A percentile compares a stretch with the other conserved stretches of the same genome.
Evolutionary conservation across 805 yeast genomes (phyloP).

Genomic region (Candida lessepsii): DNA sequence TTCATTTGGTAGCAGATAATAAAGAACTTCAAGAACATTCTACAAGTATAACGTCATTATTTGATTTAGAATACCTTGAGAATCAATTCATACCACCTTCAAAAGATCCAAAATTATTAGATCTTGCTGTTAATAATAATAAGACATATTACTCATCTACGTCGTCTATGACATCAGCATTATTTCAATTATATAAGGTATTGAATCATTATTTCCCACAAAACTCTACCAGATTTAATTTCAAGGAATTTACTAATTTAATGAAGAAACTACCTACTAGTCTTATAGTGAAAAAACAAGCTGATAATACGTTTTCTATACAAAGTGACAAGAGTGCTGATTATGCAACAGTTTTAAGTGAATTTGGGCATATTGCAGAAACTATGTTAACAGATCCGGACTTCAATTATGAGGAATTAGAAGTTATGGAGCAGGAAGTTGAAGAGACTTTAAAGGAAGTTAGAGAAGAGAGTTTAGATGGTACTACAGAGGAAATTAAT

Average conservation of each 20-base stretch:
- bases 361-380: constrained; percentile 80
- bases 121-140: constrained; percentile 40
- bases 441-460: neutral
- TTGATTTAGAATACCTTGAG: constrained; percentile 58
- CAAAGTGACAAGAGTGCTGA: constrained; percentile 70
- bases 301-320: constrained; percentile 51
- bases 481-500: no score
- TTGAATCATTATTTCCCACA: constrained; percentile 44
- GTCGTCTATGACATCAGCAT: constrained; percentile 76
- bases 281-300: constrained; percentile 47
- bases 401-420: neutral
- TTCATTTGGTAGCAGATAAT: constrained; percentile 44
- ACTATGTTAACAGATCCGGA: constrained; percentile 53
- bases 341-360: constrained; percentile 63
- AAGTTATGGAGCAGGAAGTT: neutral
- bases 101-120: constrained; percentile 53
- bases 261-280: constrained; percentile 44
- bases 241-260: constrained; percentile 44
- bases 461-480: neutral
- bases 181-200: constrained; percentile 72
- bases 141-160: constrained; percentile 72
- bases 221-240: constrained; percentile 25
- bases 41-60: neutral
- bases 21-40: neutral
- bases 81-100: constrained; percentile 64